These are phyloP conservation scores for Candida dubliniensis DNA, from an alignment of 1,139 yeast genomes.

Conservation along the genomic window DNA sequence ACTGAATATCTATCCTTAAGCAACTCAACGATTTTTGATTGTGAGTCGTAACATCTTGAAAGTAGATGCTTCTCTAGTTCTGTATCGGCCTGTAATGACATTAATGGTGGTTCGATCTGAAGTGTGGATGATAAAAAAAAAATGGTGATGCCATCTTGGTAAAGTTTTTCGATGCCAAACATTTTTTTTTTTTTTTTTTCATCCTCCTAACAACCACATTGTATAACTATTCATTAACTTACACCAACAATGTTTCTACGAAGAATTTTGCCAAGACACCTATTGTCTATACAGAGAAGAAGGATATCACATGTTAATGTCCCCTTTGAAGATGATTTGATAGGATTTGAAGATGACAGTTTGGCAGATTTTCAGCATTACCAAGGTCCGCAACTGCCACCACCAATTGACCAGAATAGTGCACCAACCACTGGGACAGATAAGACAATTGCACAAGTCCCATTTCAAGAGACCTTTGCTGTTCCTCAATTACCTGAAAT, in stretches of 20 bases:
- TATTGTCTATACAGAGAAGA: conserved; percentile 4
- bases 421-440: too few species aligned
- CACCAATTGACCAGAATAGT: conserved; percentile 2
- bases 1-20: conserved; percentile 56
- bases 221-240: too few species aligned
- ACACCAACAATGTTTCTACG: conserved; percentile 1
- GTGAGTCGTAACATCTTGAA: conserved; percentile 47
- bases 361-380: conserved; percentile 44
- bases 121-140: background rate
- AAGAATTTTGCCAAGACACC: background rate
- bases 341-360: conserved; percentile 33
- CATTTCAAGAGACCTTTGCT: too few species aligned
- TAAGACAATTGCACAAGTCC: too few species aligned
- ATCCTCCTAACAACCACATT: background rate
- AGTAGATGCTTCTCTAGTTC: conserved; percentile 54
- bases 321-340: conserved; percentile 45
- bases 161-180: background rate
- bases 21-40: conserved; percentile 47
- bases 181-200: conserved; percentile 5
- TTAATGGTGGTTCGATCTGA: background rate
- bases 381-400: conserved; percentile 30
- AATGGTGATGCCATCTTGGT: too few species aligned
- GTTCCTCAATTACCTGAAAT: conserved; percentile 13
- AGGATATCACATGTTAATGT: conserved; percentile 20
- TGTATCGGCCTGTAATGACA: conserved; percentile 17